These are phyloP conservation scores for Suhomyces ambrosiae DNA, from an alignment of 1,139 yeast genomes.

Conservation along the genomic window DNA sequence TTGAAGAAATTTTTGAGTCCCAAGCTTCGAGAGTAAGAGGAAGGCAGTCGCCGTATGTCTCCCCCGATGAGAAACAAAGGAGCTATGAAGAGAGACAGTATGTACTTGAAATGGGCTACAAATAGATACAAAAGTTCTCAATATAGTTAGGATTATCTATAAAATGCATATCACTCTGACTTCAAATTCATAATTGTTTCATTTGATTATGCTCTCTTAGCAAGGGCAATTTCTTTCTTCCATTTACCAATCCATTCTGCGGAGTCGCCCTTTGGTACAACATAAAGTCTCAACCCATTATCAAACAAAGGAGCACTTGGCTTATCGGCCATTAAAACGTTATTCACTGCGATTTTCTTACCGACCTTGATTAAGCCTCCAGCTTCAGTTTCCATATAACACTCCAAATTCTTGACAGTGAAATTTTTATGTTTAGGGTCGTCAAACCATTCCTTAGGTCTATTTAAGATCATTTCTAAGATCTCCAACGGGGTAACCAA, in stretches of 20 bases:
- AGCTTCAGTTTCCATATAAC: slow-evolving; percentile 75
- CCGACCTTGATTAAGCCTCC: slow-evolving; percentile 91
- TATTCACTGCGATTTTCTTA: slow-evolving; percentile 67
- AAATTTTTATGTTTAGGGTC: slow-evolving; percentile 65
- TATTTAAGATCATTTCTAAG: slow-evolving; percentile 55
- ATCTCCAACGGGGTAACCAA: slow-evolving; percentile 63
- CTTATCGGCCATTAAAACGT: slow-evolving; percentile 60
- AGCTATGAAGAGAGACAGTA: slow-evolving; percentile 51
- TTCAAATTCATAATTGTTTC: too few relatives aligned
- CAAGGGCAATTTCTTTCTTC: slow-evolving; percentile 66
- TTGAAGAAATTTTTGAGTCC: slow-evolving; percentile 67
- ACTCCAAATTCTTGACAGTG: slow-evolving; percentile 59
- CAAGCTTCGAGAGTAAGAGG: slow-evolving; percentile 52
- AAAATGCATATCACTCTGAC: not conserved
- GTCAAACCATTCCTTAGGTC: slow-evolving; percentile 74
- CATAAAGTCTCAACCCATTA: slow-evolving; percentile 67
- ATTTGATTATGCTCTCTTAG: slow-evolving; percentile 45
- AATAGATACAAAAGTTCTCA: slow-evolving; percentile 7
- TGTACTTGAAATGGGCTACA: slow-evolving; percentile 57
- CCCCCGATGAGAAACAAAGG: slow-evolving; percentile 29
- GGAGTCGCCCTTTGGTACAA: slow-evolving; percentile 75
- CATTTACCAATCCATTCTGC: slow-evolving; percentile 66
- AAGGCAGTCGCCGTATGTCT: slow-evolving; percentile 54
- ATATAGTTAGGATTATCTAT: too few relatives aligned
- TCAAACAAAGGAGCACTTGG: slow-evolving; percentile 83